Conservation (phyloP, 106 monocot genomes). For the Dactylorhiza incarnata region DNA sequence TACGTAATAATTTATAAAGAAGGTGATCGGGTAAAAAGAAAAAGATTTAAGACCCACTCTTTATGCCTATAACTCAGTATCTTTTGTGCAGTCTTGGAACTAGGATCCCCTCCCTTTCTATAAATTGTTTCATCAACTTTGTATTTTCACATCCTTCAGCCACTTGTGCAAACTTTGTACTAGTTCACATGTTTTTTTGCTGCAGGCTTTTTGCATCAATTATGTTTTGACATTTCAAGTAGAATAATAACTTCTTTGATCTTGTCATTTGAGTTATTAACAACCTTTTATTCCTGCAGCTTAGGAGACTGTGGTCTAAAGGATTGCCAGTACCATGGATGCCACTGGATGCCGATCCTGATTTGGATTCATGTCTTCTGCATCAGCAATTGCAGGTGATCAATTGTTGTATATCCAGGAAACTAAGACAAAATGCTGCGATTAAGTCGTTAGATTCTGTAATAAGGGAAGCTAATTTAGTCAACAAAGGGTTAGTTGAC, state of each 20-base stretch:
- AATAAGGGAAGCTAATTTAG: conserved; percentile 21
- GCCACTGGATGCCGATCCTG: conserved; percentile 70
- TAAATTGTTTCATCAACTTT: too few relatives aligned
- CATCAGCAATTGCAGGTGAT: conserved; percentile 83
- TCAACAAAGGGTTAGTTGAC: conserved; percentile 10
- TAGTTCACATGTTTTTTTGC: too few relatives aligned
- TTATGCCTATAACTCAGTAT: too few relatives aligned
- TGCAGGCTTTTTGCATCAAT: too few relatives aligned
- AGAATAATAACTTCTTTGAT: background rate
- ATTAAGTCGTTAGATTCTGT: conserved; percentile 43
- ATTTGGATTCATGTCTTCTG: conserved; percentile 74
- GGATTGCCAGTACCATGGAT: conserved; percentile 70
- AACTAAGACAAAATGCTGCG: conserved; percentile 33
- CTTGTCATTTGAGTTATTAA: background rate
- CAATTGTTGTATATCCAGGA: conserved; percentile 90
- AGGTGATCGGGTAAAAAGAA: too few relatives aligned
- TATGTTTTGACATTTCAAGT: background rate
- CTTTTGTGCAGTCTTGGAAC: too few relatives aligned
- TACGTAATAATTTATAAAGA: too few relatives aligned
- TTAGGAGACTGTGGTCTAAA: conserved; percentile 69
- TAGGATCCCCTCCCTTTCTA: too few relatives aligned
- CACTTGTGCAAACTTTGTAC: too few relatives aligned
- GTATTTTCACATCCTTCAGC: too few relatives aligned
- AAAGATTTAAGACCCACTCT: too few relatives aligned
- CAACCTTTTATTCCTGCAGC: conserved; percentile 36